Percentiles rank a stretch among this genome's conserved stretches.
Evolutionary conservation across 2,329 filamentous ascomycete genomes (phyloP).

Genomic region (Aphanocladium album): DNA sequence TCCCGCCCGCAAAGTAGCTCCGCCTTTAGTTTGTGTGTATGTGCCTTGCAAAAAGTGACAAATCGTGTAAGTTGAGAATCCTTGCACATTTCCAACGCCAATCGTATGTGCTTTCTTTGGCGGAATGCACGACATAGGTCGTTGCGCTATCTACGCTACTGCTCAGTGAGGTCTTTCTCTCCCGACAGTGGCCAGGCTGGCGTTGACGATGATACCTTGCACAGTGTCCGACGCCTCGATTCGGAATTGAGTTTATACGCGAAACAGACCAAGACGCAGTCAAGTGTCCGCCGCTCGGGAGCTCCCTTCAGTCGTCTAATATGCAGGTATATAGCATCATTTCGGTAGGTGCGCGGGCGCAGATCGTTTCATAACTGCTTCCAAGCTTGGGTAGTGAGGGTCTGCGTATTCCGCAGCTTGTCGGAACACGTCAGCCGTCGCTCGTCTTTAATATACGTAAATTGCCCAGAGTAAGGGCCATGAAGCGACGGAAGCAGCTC

Average conservation of each 20-base stretch:
- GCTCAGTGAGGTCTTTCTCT: background rate
- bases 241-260: background rate
- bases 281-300: background rate
- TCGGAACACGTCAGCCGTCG: background rate
- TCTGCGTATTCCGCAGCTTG: background rate
- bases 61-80: background rate
- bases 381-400: background rate
- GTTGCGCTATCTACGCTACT: background rate
- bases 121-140: constrained; percentile 7
- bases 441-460: background rate
- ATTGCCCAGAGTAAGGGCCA: background rate
- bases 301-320: background rate
- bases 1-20: background rate
- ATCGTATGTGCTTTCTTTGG: background rate
- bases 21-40: too few species aligned
- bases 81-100: background rate
- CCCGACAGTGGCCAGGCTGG: background rate
- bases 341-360: background rate
- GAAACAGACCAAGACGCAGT: background rate
- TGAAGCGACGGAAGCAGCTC: background rate
- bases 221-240: background rate
- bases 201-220: background rate
- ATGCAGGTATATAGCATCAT: background rate
- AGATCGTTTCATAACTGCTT: background rate
- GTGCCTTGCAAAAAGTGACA: background rate